Conservation (phyloP, 1,139 yeast genomes). For the Yamadazyma triangularis region DNA sequence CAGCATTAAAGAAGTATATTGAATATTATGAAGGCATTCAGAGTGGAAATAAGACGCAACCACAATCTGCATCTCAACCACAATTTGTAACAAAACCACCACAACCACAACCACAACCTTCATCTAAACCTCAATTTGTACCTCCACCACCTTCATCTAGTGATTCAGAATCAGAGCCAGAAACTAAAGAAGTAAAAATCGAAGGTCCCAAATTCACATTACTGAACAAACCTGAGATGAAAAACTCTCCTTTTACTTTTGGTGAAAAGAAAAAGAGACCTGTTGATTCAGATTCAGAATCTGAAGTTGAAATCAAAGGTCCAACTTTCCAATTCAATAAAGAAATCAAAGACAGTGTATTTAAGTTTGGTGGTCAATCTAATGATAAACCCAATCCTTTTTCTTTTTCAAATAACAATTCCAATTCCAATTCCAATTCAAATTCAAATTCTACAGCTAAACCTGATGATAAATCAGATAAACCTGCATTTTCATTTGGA, state of each 20-base stretch:
- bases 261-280: constrained; percentile 38
- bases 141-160: constrained; percentile 11
- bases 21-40: constrained; percentile 48
- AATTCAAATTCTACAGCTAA: too few species aligned
- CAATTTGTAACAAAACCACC: neutral
- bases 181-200: constrained; percentile 38
- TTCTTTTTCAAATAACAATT: neutral
- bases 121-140: neutral
- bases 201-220: constrained; percentile 68
- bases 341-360: constrained; percentile 43
- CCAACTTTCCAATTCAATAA: constrained; percentile 57
- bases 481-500: constrained; percentile 6
- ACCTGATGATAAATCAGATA: constrained; percentile 2
- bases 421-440: too few species aligned
- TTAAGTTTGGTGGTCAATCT: constrained; percentile 28
- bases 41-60: constrained; percentile 6
- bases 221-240: constrained; percentile 47
- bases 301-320: constrained; percentile 58
- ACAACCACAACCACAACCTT: neutral
- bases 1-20: constrained; percentile 56
- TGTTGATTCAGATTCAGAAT: constrained; percentile 28
- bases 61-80: neutral
- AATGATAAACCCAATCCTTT: constrained; percentile 5
- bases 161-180: constrained; percentile 33
- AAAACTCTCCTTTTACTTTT: constrained; percentile 56